phyloP scores from a whole-genome alignment of 2,329 filamentous ascomycete species.

The Pseudogymnoascus sp. region DNA sequence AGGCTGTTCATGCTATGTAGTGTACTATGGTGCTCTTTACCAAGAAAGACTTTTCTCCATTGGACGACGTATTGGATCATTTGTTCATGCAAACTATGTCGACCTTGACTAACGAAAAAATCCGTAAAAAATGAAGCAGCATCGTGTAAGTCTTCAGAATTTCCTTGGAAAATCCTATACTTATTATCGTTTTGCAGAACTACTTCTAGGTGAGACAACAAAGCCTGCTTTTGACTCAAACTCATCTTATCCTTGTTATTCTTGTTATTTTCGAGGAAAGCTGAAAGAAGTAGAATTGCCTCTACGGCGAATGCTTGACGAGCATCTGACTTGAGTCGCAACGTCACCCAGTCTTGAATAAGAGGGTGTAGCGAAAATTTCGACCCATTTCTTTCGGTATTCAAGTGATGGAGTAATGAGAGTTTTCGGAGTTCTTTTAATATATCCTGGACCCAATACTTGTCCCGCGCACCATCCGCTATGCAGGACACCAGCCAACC shows the following conservation, averaged over 20 bases:
- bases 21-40: conserved; percentile 20
- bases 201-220: background rate
- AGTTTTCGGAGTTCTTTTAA: conserved; percentile 17
- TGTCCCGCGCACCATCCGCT: conserved; percentile 17
- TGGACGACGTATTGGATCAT: background rate
- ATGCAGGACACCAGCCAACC: conserved; percentile 14
- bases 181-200: background rate
- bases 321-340: conserved; percentile 11
- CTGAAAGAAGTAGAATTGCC: background rate
- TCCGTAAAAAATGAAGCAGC: conserved; percentile 5
- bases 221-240: background rate
- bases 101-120: background rate
- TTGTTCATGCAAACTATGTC: conserved; percentile 3
- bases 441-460: conserved; percentile 15
- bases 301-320: background rate
- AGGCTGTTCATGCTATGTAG: conserved; percentile 21
- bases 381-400: background rate
- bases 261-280: background rate
- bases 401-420: conserved; percentile 19
- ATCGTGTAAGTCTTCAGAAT: background rate
- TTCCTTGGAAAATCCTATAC: background rate
- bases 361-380: conserved; percentile 21
- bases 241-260: background rate
- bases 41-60: conserved; percentile 17
- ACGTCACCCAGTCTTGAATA: conserved; percentile 19